These are phyloP conservation scores for Aegilops longissima DNA, from an alignment of 176 grass and related monocot species.

Conservation along the genomic window DNA sequence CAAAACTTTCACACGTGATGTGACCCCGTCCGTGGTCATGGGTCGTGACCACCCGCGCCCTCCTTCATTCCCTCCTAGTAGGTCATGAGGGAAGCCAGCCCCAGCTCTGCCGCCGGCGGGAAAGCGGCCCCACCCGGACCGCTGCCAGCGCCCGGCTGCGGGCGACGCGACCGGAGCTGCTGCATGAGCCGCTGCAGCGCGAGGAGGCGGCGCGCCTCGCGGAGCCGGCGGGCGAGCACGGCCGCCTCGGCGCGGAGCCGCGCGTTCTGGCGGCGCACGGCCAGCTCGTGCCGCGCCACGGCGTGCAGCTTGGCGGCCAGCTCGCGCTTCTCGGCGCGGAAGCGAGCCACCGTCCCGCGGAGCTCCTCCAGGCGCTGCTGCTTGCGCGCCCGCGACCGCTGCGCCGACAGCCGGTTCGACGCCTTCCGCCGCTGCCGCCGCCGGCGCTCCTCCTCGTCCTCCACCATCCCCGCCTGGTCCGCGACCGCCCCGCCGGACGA, in stretches of 20 bases:
- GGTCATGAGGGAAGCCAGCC: conserved; percentile 38
- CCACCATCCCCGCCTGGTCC: not conserved
- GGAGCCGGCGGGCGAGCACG: conserved; percentile 23
- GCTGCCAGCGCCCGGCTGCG: not conserved
- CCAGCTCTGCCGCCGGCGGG: not conserved
- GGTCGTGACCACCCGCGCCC: not conserved
- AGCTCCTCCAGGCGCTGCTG: conserved; percentile 63
- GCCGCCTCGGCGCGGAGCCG: conserved; percentile 36
- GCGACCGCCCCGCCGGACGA: not conserved
- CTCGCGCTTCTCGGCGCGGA: conserved; percentile 34
- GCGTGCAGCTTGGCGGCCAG: conserved; percentile 13
- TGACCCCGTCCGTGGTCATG: not conserved
- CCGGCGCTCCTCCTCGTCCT: conserved; percentile 21
- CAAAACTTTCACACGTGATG: conserved; percentile 14
- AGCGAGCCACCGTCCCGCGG: not conserved
- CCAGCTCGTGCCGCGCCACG: conserved; percentile 12
- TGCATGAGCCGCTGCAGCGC: conserved; percentile 27
- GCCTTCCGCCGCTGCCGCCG: conserved; percentile 56
- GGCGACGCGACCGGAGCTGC: not conserved
- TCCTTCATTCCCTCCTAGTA: not conserved
- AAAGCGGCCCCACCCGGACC: not conserved
- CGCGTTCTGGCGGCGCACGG: conserved; percentile 42
- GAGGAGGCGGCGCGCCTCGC: not conserved
- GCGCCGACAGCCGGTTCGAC: conserved; percentile 81
- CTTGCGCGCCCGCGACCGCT: conserved; percentile 63